Evolutionary conservation across 306 rosid genomes (phyloP).

Genomic region (Rubus parviflorus): DNA sequence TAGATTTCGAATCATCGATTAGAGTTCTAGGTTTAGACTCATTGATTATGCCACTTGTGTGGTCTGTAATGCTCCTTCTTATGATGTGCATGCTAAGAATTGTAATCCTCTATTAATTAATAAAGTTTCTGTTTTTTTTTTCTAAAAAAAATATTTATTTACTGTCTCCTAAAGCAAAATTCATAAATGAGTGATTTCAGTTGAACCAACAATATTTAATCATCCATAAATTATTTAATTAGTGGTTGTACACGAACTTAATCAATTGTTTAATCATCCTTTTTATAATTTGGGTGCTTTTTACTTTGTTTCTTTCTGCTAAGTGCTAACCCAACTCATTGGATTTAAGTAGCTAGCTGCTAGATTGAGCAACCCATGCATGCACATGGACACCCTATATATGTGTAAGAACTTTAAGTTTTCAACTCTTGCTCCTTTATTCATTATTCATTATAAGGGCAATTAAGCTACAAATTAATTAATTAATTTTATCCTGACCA

Average conservation of each 20-base stretch:
- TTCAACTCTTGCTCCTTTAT: background rate
- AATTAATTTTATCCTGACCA: background rate
- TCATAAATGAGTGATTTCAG: background rate
- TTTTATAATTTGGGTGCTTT: background rate
- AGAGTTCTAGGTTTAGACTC: too few relatives aligned
- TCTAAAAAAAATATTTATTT: too few relatives aligned
- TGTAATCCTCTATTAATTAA: too few relatives aligned
- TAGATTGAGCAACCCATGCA: slow-evolving; percentile 20
- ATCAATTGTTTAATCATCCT: background rate
- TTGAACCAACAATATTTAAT: background rate
- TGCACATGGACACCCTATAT: slow-evolving; percentile 24
- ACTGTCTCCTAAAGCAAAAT: background rate
- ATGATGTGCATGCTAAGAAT: too few relatives aligned
- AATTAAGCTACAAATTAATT: background rate
- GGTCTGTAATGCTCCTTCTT: too few relatives aligned
- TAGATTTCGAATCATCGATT: too few relatives aligned
- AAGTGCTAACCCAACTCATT: slow-evolving; percentile 8
- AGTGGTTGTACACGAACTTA: background rate
- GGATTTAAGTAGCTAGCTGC: slow-evolving; percentile 8
- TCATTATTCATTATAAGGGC: background rate
- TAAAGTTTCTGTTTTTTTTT: too few relatives aligned
- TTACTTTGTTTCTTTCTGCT: slow-evolving; percentile 5
- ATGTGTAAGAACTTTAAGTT: slow-evolving; percentile 10
- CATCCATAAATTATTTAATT: background rate
- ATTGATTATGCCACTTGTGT: too few relatives aligned